Conservation (phyloP, 495 filamentous ascomycete genomes). For the Trichocladium antarcticum region DNA sequence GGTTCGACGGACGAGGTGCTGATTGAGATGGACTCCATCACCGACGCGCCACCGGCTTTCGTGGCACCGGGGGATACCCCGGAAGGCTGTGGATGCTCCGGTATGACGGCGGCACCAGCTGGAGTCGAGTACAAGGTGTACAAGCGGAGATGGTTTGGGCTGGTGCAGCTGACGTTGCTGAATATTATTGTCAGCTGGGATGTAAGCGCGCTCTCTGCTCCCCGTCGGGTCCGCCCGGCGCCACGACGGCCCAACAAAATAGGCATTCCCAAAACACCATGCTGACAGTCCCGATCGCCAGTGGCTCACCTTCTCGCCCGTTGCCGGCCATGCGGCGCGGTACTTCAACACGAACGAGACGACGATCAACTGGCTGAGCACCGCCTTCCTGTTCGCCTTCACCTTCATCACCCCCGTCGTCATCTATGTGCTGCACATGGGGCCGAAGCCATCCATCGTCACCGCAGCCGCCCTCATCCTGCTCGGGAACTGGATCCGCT, state of each 20-base stretch:
- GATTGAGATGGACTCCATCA: constrained; percentile 15
- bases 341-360: constrained; percentile 68
- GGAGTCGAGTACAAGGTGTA: constrained; percentile 59
- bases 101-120: background rate
- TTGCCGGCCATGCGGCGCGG: constrained; percentile 60
- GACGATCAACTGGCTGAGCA: constrained; percentile 87
- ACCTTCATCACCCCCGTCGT: constrained; percentile 58
- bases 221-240: too few relatives aligned
- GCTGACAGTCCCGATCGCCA: constrained; percentile 23
- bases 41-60: background rate
- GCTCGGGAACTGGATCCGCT: constrained; percentile 86
- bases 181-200: constrained; percentile 95
- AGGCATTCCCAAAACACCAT: too few relatives aligned
- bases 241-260: too few relatives aligned
- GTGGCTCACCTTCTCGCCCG: constrained; percentile 90
- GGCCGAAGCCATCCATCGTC: constrained; percentile 70
- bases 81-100: too few relatives aligned
- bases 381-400: constrained; percentile 76
- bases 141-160: constrained; percentile 79
- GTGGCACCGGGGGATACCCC: background rate
- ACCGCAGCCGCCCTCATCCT: constrained; percentile 60
- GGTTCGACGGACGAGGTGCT: background rate
- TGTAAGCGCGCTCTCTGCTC: too few relatives aligned
- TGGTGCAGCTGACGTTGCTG: constrained; percentile 69
- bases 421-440: constrained; percentile 68